Evolutionary conservation across 2,329 filamentous ascomycete species (phyloP).

Genomic region (Scedosporium boydii): DNA sequence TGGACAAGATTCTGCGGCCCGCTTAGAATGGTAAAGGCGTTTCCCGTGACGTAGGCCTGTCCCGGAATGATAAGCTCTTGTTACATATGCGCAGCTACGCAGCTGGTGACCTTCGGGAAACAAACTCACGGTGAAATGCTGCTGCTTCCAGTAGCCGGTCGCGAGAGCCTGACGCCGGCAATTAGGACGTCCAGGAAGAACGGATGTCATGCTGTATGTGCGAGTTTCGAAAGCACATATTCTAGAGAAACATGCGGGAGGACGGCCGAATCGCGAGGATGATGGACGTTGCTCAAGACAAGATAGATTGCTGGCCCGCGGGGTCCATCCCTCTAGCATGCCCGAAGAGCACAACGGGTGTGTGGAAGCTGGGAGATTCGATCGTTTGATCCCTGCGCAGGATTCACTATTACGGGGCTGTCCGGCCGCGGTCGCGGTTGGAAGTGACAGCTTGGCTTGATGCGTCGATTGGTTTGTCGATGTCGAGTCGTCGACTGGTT

Average conservation of each 20-base stretch:
- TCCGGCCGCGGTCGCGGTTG: too few species aligned
- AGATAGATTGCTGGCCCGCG: too few species aligned
- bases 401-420: too few species aligned
- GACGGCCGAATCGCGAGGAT: too few species aligned
- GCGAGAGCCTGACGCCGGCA: slow-evolving; percentile 69
- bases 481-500: too few species aligned
- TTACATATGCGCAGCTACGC: background rate
- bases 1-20: slow-evolving; percentile 69
- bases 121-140: slow-evolving; percentile 51
- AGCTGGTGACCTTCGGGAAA: background rate
- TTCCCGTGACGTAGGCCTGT: slow-evolving; percentile 82
- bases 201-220: slow-evolving; percentile 57
- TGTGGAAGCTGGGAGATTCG: too few species aligned
- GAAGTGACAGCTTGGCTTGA: too few species aligned
- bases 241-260: background rate
- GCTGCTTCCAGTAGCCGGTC: slow-evolving; percentile 62
- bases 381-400: too few species aligned
- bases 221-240: background rate
- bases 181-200: slow-evolving; percentile 71
- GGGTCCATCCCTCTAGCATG: too few species aligned
- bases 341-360: too few species aligned
- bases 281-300: too few species aligned
- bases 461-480: too few species aligned
- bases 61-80: background rate
- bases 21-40: slow-evolving; percentile 74